Percentiles rank a stretch among this genome's conserved stretches.
Conservation (phyloP, 208 protist species). For the Leishmania major region DNA sequence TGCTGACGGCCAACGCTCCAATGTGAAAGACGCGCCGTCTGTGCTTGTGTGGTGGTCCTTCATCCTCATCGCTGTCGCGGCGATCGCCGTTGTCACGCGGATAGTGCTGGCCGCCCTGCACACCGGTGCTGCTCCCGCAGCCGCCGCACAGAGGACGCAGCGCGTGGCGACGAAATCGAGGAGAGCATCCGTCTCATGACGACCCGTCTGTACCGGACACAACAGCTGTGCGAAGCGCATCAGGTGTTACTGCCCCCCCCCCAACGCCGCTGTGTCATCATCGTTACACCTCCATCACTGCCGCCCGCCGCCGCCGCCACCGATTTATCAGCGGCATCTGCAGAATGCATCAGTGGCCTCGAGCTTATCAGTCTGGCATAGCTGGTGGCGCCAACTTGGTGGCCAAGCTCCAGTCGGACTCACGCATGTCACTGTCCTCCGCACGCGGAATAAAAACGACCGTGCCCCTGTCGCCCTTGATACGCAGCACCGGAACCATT, state of each 20-base stretch:
- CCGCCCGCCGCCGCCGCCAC: background rate
- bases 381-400: background rate
- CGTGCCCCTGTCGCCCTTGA: background rate
- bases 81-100: background rate
- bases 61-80: slow-evolving; percentile 7
- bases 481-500: background rate
- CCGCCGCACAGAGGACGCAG: slow-evolving; percentile 7
- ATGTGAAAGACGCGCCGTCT: background rate
- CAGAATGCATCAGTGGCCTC: background rate
- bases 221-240: slow-evolving; percentile 16
- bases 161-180: slow-evolving; percentile 16
- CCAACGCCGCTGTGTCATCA: background rate
- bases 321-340: background rate
- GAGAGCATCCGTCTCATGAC: slow-evolving; percentile 32
- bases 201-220: slow-evolving; percentile 25
- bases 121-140: slow-evolving; percentile 8
- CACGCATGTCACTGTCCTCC: background rate
- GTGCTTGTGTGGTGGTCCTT: background rate
- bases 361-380: background rate
- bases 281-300: background rate
- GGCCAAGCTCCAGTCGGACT: too few species aligned
- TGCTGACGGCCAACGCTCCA: too few species aligned
- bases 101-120: background rate
- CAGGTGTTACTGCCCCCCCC: background rate
- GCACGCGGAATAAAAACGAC: background rate